A percentile compares a stretch with the other conserved stretches of the same genome.
Evolutionary conservation across 2,329 filamentous ascomycete species (phyloP).

Genomic region (Microcera coccophila): DNA sequence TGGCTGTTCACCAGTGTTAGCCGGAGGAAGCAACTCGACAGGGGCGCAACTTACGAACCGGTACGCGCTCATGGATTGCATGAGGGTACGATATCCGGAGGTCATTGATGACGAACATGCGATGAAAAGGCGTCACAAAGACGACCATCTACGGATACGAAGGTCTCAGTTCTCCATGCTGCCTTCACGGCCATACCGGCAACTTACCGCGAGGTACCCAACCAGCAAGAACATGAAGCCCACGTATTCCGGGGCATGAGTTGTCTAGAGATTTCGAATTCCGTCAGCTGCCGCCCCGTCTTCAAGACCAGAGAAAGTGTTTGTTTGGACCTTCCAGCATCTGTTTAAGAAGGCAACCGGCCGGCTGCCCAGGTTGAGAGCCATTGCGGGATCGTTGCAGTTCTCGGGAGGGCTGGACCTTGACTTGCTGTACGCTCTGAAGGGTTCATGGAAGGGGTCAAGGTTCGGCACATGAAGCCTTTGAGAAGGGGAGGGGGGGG

Average conservation of each 20-base stretch:
- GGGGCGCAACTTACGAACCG: conserved; percentile 56
- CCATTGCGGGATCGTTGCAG: conserved; percentile 27
- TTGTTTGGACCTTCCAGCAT: conserved; percentile 45
- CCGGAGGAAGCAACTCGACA: neutral
- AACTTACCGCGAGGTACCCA: conserved; percentile 58
- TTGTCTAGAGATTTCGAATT: conserved; percentile 49
- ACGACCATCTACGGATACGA: conserved; percentile 25
- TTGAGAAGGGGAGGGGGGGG: too few relatives aligned
- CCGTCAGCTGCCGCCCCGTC: too few relatives aligned
- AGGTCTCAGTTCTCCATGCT: conserved; percentile 1
- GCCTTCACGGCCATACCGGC: too few relatives aligned
- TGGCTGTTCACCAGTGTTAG: conserved; percentile 38
- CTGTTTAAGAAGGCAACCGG: conserved; percentile 33
- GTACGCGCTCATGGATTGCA: conserved; percentile 76
- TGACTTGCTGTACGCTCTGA: too few relatives aligned
- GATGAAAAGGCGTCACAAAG: conserved; percentile 77
- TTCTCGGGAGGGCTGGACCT: too few relatives aligned
- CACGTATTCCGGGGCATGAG: conserved; percentile 85
- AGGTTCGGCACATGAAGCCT: too few relatives aligned
- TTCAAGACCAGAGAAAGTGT: too few relatives aligned
- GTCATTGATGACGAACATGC: conserved; percentile 88
- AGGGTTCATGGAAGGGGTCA: too few relatives aligned
- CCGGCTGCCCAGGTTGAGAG: conserved; percentile 16
- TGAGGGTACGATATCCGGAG: conserved; percentile 81
- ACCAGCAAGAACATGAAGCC: conserved; percentile 68